phyloP scores from a whole-genome alignment of 140 eudicot genomes.

The Stevia rebaudiana region DNA sequence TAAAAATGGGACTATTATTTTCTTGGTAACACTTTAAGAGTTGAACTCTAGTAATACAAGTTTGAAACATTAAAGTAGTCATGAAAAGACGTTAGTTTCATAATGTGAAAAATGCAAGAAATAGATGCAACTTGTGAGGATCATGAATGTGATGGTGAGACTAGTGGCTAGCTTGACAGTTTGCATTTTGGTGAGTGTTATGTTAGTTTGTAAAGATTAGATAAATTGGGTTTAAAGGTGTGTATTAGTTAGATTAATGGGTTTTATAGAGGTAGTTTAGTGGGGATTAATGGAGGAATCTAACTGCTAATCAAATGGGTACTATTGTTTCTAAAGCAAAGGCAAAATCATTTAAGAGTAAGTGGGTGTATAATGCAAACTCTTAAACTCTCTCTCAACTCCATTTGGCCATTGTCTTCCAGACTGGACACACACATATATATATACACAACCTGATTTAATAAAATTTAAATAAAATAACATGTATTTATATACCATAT shows the following conservation, averaged over 20 bases:
- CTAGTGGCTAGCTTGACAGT: slow-evolving; percentile 25
- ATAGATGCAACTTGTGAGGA: slow-evolving; percentile 8
- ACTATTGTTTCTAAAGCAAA: slow-evolving; percentile 14
- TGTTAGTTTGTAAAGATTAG: not conserved
- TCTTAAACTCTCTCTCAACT: slow-evolving; percentile 3
- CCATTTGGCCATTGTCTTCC: slow-evolving; percentile 17
- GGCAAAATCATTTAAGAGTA: slow-evolving; percentile 26
- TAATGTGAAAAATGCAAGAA: slow-evolving; percentile 7
- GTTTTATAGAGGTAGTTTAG: slow-evolving; percentile 17
- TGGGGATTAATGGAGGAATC: slow-evolving; percentile 30
- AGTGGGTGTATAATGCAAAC: slow-evolving; percentile 20
- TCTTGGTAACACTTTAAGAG: not conserved
- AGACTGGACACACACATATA: slow-evolving; percentile 16
- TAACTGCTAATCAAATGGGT: slow-evolving; percentile 31
- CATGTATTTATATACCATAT: not conserved
- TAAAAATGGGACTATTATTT: no score
- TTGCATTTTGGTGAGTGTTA: slow-evolving; percentile 16
- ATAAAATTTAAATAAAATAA: not conserved
- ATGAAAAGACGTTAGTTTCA: not conserved
- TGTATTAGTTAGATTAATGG: slow-evolving; percentile 10
- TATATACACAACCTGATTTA: not conserved
- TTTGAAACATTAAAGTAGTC: slow-evolving; percentile 11
- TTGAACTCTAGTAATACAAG: slow-evolving; percentile 12
- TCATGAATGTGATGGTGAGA: slow-evolving; percentile 23
- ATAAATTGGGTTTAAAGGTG: slow-evolving; percentile 6